Evolutionary conservation across 2,329 filamentous ascomycete genomes (phyloP), one percentile per base, ranked within the genome.

Genomic region (Xenoacremonium recifei): DNA sequence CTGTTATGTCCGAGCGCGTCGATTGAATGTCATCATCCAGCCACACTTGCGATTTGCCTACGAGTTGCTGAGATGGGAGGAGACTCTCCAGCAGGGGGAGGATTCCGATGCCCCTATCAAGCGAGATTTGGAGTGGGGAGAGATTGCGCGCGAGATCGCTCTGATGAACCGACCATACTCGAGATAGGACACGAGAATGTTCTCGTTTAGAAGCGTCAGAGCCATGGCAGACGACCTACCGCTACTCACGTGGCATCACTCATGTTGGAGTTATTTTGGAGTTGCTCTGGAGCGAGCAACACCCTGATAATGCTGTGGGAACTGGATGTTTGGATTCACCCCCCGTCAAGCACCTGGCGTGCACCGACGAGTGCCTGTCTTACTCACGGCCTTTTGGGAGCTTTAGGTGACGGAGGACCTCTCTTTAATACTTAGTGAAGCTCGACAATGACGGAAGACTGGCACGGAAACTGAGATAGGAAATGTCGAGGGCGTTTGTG

Each of bases 1-100:
- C 66, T 97, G 93, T 65, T 97, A 92, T 64, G 93, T 99, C 27
- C 84, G 93, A 21, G 93, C 93, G 16, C 80, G 93, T 39, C 79
- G 93, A 47, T 74, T 99, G 35, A 99, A 99, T 60, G 93, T 99
- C 39, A 99, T 99, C 50, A 97, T 99, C 50, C 93, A 99, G 64
- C 93, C 93, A 11, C 92, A 99, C 70, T 76, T 99, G 42, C 80
- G 89, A 44, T 99, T 99, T 68, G 87, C 87, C 53, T 96, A 97
- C 60, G 93, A 99, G 68, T 77, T 99, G 21, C 75, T 99, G 37
- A 95, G 95, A 64, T 97, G 92, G 89, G 93, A 99, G 66, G 92
- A 96, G 65, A 67, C 77, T 21, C 80, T 91, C 47, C 80, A 79
- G 58, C 58, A 60, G 33, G 75, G 68, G 64, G 76, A 67, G 61